Percentiles rank a stretch among this genome's conserved stretches.
Conservation (phyloP, 192 early-diverging fungal species). For the Mortierella alpina region DNA sequence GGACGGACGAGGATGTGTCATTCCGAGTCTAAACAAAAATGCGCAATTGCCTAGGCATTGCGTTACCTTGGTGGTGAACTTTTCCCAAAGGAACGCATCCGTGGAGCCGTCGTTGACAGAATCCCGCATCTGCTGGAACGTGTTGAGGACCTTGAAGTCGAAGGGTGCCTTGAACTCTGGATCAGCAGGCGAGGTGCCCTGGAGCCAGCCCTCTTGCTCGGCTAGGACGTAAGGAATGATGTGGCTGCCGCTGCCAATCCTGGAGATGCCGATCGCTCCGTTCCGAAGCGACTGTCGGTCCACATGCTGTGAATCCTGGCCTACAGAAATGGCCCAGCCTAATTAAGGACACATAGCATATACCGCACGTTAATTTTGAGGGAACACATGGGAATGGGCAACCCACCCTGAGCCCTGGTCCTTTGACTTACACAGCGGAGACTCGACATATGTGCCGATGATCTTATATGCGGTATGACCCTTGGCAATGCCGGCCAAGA, state of each 20-base stretch:
- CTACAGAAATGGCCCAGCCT: constrained; percentile 78
- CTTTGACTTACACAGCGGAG: constrained; percentile 71
- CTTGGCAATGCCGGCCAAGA: constrained; percentile 71
- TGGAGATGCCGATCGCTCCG: constrained; percentile 67
- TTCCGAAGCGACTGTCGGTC: constrained; percentile 54
- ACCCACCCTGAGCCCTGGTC: too few relatives aligned
- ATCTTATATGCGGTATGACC: constrained; percentile 73
- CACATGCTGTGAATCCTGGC: constrained; percentile 57
- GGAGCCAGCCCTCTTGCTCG: constrained; percentile 73
- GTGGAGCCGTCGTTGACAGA: constrained; percentile 69
- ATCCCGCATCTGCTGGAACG: constrained; percentile 76
- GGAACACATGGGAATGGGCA: constrained; percentile 14
- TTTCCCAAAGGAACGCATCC: constrained; percentile 93
- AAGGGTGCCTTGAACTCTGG: constrained; percentile 58
- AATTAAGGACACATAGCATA: background rate
- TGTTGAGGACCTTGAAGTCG: constrained; percentile 76
- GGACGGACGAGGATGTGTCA: too few relatives aligned
- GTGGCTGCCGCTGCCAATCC: constrained; percentile 84
- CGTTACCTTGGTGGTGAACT: constrained; percentile 84
- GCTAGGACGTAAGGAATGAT: constrained; percentile 76
- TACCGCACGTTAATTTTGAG: background rate
- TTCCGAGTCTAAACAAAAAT: too few relatives aligned
- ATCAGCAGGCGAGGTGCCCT: constrained; percentile 13
- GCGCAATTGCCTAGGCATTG: too few relatives aligned
- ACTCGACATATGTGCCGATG: constrained; percentile 82